Conservation (phyloP, 345 rosid species). For the Combretum micranthum region DNA sequence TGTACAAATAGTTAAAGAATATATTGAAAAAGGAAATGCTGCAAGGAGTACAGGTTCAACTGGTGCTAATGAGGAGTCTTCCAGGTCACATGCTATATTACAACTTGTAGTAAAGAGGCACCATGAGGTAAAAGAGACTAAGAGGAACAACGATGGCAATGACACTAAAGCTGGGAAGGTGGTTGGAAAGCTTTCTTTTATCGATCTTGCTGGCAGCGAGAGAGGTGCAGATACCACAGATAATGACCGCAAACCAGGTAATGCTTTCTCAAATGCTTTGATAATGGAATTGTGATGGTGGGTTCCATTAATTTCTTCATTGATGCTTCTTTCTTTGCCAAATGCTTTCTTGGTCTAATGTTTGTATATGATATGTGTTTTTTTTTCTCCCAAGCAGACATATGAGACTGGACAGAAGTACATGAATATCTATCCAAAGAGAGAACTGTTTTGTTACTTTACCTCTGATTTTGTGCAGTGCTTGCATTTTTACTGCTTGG, state of each 20-base stretch:
- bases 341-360: neutral
- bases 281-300: too few relatives aligned
- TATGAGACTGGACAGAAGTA: too few relatives aligned
- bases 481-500: too few relatives aligned
- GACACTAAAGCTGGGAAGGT: slow-evolving; percentile 69
- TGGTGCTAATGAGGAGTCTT: slow-evolving; percentile 98
- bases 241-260: slow-evolving; percentile 97
- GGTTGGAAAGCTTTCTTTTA: slow-evolving; percentile 94
- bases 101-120: slow-evolving; percentile 93
- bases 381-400: too few relatives aligned
- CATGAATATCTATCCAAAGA: too few relatives aligned
- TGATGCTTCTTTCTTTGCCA: neutral
- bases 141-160: slow-evolving; percentile 67
- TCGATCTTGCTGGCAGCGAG: slow-evolving; percentile 99
- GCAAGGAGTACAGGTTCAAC: slow-evolving; percentile 97
- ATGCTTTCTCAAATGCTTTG: neutral
- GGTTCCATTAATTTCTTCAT: too few relatives aligned
- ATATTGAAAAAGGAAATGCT: slow-evolving; percentile 85
- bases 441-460: too few relatives aligned
- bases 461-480: too few relatives aligned
- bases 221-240: slow-evolving; percentile 98
- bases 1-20: slow-evolving; percentile 89
- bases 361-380: too few relatives aligned
- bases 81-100: slow-evolving; percentile 97
- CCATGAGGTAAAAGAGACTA: slow-evolving; percentile 69